These are phyloP conservation scores for Apophysomyces elegans DNA, from an alignment of 371 early-diverging fungal genomes.

Conservation along the genomic window DNA sequence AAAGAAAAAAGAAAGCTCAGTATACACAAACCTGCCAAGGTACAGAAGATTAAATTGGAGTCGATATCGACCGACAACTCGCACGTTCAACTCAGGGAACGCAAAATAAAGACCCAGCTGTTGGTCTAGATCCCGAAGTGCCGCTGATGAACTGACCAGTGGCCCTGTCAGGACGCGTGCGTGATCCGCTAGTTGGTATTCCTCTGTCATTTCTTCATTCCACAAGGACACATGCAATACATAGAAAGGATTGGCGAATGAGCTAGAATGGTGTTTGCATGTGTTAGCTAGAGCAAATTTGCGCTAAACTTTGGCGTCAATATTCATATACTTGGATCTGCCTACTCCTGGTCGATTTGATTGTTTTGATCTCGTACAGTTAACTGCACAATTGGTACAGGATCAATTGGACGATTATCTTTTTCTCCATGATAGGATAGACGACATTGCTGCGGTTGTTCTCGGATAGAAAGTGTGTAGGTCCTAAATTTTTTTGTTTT, in stretches of 20 bases:
- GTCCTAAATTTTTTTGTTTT: conserved; percentile 14
- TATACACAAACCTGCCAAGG: conserved; percentile 26
- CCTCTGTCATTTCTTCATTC: conserved; percentile 28
- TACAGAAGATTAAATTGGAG: conserved; percentile 50
- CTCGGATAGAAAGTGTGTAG: conserved; percentile 43
- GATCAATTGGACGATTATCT: conserved; percentile 76
- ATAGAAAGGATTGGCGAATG: conserved; percentile 23
- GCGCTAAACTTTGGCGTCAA: no score
- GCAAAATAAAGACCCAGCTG: conserved; percentile 57
- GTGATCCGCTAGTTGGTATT: conserved; percentile 19
- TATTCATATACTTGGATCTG: conserved; percentile 6
- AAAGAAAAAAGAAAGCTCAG: background rate
- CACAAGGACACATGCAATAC: conserved; percentile 30
- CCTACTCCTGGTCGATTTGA: conserved; percentile 14
- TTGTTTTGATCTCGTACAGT: conserved; percentile 18
- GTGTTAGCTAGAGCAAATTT: no score
- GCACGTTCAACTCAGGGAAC: conserved; percentile 54
- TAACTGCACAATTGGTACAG: conserved; percentile 68
- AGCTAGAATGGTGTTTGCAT: background rate
- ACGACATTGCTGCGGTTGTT: conserved; percentile 72
- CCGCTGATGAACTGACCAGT: conserved; percentile 53
- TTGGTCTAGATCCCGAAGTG: conserved; percentile 51
- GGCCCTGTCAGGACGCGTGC: conserved; percentile 57
- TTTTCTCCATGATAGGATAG: conserved; percentile 74
- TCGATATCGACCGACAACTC: conserved; percentile 46